Percentiles rank a stretch among this genome's conserved stretches.
Evolutionary conservation across 495 filamentous ascomycete genomes (phyloP).

Genomic region (Penicillium crystallinum): DNA sequence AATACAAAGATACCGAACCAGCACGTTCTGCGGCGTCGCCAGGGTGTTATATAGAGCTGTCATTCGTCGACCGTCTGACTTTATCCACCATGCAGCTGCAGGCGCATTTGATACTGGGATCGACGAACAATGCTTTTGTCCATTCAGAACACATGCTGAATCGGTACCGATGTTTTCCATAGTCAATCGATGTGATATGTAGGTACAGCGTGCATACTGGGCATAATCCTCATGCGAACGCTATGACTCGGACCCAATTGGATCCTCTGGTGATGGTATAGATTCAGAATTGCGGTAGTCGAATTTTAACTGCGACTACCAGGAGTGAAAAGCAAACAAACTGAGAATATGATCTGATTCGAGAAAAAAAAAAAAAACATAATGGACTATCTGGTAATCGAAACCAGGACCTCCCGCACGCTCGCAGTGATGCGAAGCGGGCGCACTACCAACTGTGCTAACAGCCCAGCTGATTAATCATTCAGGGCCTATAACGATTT

Average conservation of each 20-base stretch:
- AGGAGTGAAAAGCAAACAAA: not conserved
- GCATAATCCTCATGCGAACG: not conserved
- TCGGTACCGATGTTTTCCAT: not conserved
- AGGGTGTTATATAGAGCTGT: not conserved
- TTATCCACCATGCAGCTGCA: not conserved
- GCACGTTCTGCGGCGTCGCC: not conserved
- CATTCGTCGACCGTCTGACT: not conserved
- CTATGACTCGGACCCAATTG: not conserved
- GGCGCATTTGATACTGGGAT: not conserved
- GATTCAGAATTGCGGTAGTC: not conserved
- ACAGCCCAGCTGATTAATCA: conserved; percentile 16
- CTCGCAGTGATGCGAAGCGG: conserved; percentile 16
- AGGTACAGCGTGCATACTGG: not conserved
- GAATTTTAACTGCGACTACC: not conserved
- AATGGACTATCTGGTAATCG: conserved; percentile 23
- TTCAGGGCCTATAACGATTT: not conserved
- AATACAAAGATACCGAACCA: not conserved
- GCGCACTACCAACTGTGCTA: conserved; percentile 21
- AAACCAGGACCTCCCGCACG: conserved; percentile 21
- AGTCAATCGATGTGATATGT: not conserved
- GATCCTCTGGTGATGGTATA: not conserved
- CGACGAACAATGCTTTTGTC: not conserved
- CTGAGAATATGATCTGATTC: not conserved
- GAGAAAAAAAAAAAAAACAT: not conserved
- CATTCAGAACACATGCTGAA: not conserved